Percentiles rank a stretch among this genome's conserved stretches.
These are phyloP conservation scores for Terfezia boudieri DNA, from an alignment of 495 filamentous ascomycete species.

Conservation along the genomic window DNA sequence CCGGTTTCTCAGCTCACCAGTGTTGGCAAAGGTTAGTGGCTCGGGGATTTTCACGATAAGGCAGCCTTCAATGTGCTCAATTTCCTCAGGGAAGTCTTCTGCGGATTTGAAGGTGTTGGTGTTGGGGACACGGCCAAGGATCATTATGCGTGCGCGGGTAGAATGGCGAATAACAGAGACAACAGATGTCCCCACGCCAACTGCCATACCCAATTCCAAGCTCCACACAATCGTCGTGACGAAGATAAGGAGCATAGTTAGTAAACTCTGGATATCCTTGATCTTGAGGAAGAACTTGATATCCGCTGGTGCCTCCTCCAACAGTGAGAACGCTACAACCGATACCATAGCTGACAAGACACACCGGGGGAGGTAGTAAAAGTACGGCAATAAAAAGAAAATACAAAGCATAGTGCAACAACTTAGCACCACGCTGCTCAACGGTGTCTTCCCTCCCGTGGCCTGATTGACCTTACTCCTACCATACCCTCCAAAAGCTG, in stretches of 20 bases:
- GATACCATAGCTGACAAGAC: constrained; percentile 86
- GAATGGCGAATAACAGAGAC: constrained; percentile 73
- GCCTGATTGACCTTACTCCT: constrained; percentile 83
- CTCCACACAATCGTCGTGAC: constrained; percentile 82
- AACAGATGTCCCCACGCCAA: constrained; percentile 70
- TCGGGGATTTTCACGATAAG: constrained; percentile 95
- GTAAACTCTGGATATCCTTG: constrained; percentile 61
- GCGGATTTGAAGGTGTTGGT: constrained; percentile 72
- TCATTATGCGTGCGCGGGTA: constrained; percentile 87
- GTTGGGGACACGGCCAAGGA: constrained; percentile 71
- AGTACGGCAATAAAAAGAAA: constrained; percentile 62
- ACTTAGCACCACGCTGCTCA: constrained; percentile 69
- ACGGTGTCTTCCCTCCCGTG: constrained; percentile 78
- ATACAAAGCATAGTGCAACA: constrained; percentile 62
- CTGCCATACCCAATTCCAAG: constrained; percentile 61
- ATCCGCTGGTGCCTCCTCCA: constrained; percentile 89
- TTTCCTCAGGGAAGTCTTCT: constrained; percentile 46
- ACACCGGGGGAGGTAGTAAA: constrained; percentile 60
- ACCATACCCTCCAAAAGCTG: constrained; percentile 90
- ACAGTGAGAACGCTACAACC: constrained; percentile 79
- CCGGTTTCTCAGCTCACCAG: constrained; percentile 69
- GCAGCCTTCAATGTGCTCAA: constrained; percentile 79
- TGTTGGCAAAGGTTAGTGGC: constrained; percentile 90
- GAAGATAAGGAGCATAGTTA: constrained; percentile 76
- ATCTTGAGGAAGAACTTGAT: constrained; percentile 73